phyloP scores from a whole-genome alignment of 2,329 filamentous ascomycete genomes.

The Aaosphaeria pasadenensis region DNA sequence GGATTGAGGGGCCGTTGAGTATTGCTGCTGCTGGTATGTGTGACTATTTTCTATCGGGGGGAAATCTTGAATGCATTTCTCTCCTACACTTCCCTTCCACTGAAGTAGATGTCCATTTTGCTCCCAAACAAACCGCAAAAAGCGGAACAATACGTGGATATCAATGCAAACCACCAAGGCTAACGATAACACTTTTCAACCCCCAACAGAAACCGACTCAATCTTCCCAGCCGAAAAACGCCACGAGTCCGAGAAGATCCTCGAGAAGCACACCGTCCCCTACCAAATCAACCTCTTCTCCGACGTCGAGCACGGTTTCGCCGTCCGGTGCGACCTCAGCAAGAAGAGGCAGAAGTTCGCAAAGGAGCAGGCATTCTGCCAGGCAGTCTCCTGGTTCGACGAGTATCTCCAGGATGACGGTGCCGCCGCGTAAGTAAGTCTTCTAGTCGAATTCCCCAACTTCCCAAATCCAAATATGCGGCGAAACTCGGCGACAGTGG shows the following conservation, averaged over 20 bases:
- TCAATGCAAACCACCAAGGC: neutral
- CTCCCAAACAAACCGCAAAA: neutral
- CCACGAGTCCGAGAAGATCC: constrained; percentile 57
- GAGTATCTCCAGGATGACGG: constrained; percentile 49
- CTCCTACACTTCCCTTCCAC: neutral
- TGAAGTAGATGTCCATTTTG: neutral
- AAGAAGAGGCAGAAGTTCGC: constrained; percentile 62
- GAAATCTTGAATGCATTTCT: neutral
- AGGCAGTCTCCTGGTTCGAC: constrained; percentile 77
- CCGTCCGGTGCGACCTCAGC: constrained; percentile 63
- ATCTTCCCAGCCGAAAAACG: constrained; percentile 59
- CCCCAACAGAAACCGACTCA: constrained; percentile 51
- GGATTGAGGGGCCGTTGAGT: constrained; percentile 55
- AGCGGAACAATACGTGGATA: neutral
- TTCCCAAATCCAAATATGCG: too few species aligned
- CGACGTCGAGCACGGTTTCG: constrained; percentile 71
- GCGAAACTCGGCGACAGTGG: too few species aligned
- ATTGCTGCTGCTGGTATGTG: constrained; percentile 59
- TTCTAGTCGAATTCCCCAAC: neutral
- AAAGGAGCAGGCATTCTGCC: constrained; percentile 77
- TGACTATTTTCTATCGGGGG: neutral
- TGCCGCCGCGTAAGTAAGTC: neutral
- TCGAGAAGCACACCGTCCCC: constrained; percentile 51
- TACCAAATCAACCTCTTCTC: constrained; percentile 79
- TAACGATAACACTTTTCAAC: neutral